Conservation (phyloP, 441 rosid species). For the Flueggea neowawraea region DNA sequence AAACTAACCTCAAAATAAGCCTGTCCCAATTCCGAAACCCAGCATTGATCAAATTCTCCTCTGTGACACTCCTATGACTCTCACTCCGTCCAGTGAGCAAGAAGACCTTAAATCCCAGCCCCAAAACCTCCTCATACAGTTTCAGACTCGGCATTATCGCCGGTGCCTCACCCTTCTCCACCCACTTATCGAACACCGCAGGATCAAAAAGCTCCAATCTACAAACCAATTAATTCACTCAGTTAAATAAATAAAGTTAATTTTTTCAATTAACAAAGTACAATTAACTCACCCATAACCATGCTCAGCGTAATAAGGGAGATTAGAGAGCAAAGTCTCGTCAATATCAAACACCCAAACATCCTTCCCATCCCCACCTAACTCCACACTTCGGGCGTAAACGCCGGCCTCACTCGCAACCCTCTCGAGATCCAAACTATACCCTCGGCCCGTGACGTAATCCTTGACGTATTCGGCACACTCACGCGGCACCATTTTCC, state of each 20-base stretch:
- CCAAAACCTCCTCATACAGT: conserved; percentile 60
- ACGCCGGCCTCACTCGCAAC: conserved; percentile 58
- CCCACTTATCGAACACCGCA: conserved; percentile 75
- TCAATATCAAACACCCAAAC: conserved; percentile 89
- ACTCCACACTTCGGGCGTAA: conserved; percentile 50
- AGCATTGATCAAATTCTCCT: conserved; percentile 58
- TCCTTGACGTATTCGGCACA: conserved; percentile 67
- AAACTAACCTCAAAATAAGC: conserved; percentile 77
- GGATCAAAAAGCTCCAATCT: conserved; percentile 74
- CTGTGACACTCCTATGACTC: conserved; percentile 52
- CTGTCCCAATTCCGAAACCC: conserved; percentile 83
- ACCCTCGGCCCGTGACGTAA: conserved; percentile 63
- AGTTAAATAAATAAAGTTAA: conserved; percentile 8
- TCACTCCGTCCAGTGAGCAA: conserved; percentile 85
- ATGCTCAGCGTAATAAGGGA: conserved; percentile 79
- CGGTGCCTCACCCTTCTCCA: conserved; percentile 69
- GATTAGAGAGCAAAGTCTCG: conserved; percentile 90
- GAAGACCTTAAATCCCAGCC: conserved; percentile 74
- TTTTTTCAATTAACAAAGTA: background rate
- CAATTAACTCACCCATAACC: conserved; percentile 51
- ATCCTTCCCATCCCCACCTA: conserved; percentile 66
- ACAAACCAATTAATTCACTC: conserved; percentile 12
- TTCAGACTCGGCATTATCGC: conserved; percentile 69
- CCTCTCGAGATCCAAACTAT: conserved; percentile 59
- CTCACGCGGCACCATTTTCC: conserved; percentile 75